phyloP scores from a whole-genome alignment of 148 eudicot species.

The Rhododendron ferrugineum region DNA sequence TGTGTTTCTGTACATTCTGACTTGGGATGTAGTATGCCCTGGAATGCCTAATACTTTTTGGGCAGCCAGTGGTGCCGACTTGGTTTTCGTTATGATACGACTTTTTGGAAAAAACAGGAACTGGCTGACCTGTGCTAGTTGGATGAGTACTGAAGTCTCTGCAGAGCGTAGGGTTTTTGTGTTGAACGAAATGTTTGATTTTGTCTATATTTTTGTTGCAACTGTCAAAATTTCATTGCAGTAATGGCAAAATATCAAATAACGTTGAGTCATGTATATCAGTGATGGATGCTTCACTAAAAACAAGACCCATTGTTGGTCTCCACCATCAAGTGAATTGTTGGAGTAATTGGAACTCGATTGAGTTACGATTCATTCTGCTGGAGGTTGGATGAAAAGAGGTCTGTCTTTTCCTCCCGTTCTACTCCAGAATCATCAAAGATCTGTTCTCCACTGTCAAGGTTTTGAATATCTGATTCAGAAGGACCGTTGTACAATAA shows the following conservation, averaged over 20 bases:
- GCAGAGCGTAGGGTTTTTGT: not conserved
- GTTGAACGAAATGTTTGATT: not conserved
- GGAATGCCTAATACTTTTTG: slow-evolving; percentile 1
- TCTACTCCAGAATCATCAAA: not conserved
- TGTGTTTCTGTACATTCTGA: not conserved
- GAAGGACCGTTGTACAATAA: not conserved
- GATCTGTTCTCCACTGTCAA: not conserved
- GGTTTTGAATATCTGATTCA: not conserved
- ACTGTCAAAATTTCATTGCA: not conserved
- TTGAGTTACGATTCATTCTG: not conserved
- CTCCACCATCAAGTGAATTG: not conserved
- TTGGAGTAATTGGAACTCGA: not conserved
- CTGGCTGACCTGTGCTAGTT: not conserved
- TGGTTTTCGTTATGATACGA: not conserved
- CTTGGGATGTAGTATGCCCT: slow-evolving; percentile 5
- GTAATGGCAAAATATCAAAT: not conserved
- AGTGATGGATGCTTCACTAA: not conserved
- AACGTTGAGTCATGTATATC: not conserved
- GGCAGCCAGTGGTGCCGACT: not conserved
- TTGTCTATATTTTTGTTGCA: not conserved
- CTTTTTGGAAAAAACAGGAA: not conserved
- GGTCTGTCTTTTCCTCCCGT: not conserved
- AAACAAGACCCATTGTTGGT: not conserved
- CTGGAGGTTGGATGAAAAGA: not conserved
- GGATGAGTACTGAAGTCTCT: not conserved